phyloP scores from a whole-genome alignment of 306 rosid species.

The Sindora glabra region DNA sequence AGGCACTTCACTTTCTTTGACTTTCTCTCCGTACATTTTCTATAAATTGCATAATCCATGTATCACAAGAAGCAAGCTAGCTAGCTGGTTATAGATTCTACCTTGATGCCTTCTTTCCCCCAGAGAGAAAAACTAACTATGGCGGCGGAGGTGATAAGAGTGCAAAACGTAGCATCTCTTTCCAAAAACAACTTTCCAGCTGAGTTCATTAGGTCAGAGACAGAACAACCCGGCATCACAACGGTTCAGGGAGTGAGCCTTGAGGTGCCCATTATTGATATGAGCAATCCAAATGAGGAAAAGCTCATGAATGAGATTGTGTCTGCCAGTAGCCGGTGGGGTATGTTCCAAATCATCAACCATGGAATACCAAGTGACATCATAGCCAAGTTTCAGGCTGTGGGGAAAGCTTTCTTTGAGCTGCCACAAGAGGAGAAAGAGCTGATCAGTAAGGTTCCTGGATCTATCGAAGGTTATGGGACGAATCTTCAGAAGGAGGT shows the following conservation, averaged over 20 bases:
- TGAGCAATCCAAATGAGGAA: slow-evolving; percentile 26
- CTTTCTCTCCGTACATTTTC: too few species aligned
- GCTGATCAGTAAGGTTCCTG: slow-evolving; percentile 28
- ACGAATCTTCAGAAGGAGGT: slow-evolving; percentile 42
- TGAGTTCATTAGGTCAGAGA: slow-evolving; percentile 28
- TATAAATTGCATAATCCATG: too few species aligned
- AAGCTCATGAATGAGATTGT: background rate
- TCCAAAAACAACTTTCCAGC: slow-evolving; percentile 27
- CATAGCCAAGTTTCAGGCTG: slow-evolving; percentile 27
- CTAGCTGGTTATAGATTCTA: too few species aligned
- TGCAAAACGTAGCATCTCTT: slow-evolving; percentile 32
- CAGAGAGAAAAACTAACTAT: too few species aligned
- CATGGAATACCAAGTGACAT: slow-evolving; percentile 35
- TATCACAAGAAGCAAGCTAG: too few species aligned
- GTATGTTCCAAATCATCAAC: slow-evolving; percentile 59
- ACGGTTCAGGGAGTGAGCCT: slow-evolving; percentile 29
- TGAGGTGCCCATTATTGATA: slow-evolving; percentile 37
- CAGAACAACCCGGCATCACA: slow-evolving; percentile 48
- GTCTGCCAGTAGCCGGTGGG: slow-evolving; percentile 45
- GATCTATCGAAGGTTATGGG: slow-evolving; percentile 47
- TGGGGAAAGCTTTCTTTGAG: slow-evolving; percentile 40
- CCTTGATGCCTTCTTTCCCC: too few species aligned
- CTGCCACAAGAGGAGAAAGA: slow-evolving; percentile 44
- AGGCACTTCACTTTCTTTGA: too few species aligned
- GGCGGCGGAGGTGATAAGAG: slow-evolving; percentile 21